Evolutionary conservation across 805 yeast genomes (phyloP), one percentile per base, ranked within the genome.

Genomic region (Lipomyces japonicus): DNA sequence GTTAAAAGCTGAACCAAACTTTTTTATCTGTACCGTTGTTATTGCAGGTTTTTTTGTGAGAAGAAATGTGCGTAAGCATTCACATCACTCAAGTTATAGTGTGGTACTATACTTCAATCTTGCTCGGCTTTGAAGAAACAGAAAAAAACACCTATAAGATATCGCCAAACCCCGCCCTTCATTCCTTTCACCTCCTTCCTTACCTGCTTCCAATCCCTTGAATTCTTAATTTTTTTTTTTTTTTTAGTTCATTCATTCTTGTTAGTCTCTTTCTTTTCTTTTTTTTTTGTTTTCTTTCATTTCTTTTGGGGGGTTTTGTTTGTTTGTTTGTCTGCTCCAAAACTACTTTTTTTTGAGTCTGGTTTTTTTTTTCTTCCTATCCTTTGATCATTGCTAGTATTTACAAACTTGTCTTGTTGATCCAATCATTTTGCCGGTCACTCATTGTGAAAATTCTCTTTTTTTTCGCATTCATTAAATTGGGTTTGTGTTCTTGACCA

Each of bases 221-320:
- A n/a, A n/a, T n/a, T 18, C 36, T 37, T 43, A 12, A n/a, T 14
- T 24, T 46, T 10, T 16, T 45, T n/a, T 9, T 42, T 16, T 21
- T 31, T 23, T 34, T 32, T 14, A 19, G 16, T 32, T 25, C 21
- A 21, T n/a, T 43, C 25, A 38, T 26, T 25, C 12, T 26, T 30
- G 39, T 16, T 36, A 28, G 18, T 46, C 31, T n/a, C 32, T n/a
- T n/a, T n/a, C n/a, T 14, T 24, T 46, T 10, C n/a, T 45, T n/a
- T 9, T 42, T 16, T 21, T 31, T 23, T 34, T 32, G 19, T 14
- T n/a, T 32, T 25, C 21, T 22, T n/a, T 43, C 25, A 38, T 26
- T 25, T n/a, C 31, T 30, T 31, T 16, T 36, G 22, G 18, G 38
- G 22, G 23, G 22, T 19, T 23, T 19, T 37, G 18, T 9, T 4